A percentile compares a stretch with the other conserved stretches of the same genome.
Conservation (phyloP, 495 filamentous ascomycete species). For the Aspergillus olivimuriae region DNA sequence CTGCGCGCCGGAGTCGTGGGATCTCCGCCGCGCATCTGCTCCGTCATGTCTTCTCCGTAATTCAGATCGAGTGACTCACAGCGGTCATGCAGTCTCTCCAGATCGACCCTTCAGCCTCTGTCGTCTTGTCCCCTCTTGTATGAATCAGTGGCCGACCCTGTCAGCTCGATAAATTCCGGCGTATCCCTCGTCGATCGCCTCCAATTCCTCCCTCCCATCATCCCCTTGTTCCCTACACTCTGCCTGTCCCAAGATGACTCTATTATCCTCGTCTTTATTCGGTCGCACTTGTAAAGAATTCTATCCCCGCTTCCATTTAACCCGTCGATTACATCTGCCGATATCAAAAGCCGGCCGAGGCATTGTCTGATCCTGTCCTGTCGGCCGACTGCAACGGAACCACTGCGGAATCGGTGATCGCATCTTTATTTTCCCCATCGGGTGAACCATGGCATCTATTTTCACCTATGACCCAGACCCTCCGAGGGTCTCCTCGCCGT, state of each 20-base stretch:
- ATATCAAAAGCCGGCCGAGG: slow-evolving; percentile 2
- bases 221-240: background rate
- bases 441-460: slow-evolving; percentile 72
- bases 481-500: slow-evolving; percentile 82
- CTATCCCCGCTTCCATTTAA: slow-evolving; percentile 3
- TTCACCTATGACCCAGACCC: slow-evolving; percentile 92
- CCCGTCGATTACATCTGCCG: background rate
- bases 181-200: background rate
- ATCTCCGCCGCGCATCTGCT: too few relatives aligned
- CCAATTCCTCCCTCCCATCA: background rate
- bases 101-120: too few relatives aligned
- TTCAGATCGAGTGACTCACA: too few relatives aligned
- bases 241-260: slow-evolving; percentile 16
- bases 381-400: background rate
- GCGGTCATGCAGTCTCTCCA: too few relatives aligned
- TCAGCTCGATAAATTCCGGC: too few relatives aligned
- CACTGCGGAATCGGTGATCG: background rate
- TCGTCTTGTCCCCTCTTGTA: too few relatives aligned
- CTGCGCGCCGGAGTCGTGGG: too few relatives aligned
- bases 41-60: too few relatives aligned
- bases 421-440: background rate
- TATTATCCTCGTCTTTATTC: too few relatives aligned
- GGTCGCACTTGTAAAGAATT: slow-evolving; percentile 5
- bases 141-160: too few relatives aligned
- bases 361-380: slow-evolving; percentile 1